These are phyloP conservation scores for Pyrus hybrid DNA, from an alignment of 331 rosid genomes.

Conservation along the genomic window DNA sequence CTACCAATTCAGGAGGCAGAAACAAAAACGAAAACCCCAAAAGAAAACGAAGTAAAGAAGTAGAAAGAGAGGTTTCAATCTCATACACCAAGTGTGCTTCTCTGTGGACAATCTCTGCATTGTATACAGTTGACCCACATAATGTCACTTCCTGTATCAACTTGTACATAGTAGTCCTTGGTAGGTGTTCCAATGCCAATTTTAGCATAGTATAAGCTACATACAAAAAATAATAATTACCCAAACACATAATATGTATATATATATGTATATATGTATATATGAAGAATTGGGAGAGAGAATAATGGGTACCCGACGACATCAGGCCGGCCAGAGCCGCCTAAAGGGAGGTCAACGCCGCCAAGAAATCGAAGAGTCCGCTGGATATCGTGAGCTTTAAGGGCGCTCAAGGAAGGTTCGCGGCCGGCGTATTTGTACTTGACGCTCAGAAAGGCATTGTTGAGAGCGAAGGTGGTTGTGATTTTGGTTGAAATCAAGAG, in stretches of 20 bases:
- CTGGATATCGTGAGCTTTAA: conserved; percentile 76
- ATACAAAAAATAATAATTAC: neutral
- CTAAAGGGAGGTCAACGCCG: conserved; percentile 84
- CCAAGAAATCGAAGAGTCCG: conserved; percentile 76
- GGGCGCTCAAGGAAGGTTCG: conserved; percentile 51
- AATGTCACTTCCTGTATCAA: conserved; percentile 93
- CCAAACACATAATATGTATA: neutral
- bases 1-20: neutral
- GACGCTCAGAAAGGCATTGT: conserved; percentile 72
- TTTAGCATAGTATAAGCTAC: conserved; percentile 90
- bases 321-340: conserved; percentile 90
- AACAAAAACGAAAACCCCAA: neutral
- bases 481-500: conserved; percentile 11
- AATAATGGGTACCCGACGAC: conserved; percentile 49
- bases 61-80: neutral
- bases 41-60: neutral
- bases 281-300: neutral
- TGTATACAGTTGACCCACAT: conserved; percentile 98
- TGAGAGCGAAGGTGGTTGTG: conserved; percentile 22
- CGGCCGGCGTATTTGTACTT: conserved; percentile 67
- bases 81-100: conserved; percentile 86
- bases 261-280: too few relatives aligned
- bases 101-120: conserved; percentile 75
- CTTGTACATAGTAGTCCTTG: conserved; percentile 80
- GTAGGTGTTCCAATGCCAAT: conserved; percentile 95